A percentile compares a stretch with the other conserved stretches of the same genome.
Evolutionary conservation across 169 alveolate species (phyloP).

Genomic region (Plasmodium adleri): DNA sequence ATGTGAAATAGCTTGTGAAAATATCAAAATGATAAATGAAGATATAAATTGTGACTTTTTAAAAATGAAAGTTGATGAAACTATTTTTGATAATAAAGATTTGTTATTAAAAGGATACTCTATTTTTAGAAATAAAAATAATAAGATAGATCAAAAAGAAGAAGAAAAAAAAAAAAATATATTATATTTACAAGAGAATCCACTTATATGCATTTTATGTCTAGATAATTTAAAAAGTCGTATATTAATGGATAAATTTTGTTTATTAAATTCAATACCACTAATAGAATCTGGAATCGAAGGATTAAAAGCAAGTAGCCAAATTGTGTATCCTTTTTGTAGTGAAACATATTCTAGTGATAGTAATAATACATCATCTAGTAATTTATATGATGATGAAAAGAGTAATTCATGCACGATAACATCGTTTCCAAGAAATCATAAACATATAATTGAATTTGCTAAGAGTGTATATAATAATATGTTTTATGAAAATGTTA

Average conservation of each 20-base stretch:
- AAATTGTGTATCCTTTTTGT: slow-evolving; percentile 43
- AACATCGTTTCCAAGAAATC: slow-evolving; percentile 71
- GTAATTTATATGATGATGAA: slow-evolving; percentile 1
- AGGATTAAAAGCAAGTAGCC: slow-evolving; percentile 75
- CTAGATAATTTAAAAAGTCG: slow-evolving; percentile 62
- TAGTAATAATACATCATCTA: not conserved
- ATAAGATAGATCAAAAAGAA: not conserved
- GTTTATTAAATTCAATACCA: slow-evolving; percentile 55
- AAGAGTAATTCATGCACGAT: slow-evolving; percentile 44
- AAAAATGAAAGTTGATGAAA: slow-evolving; percentile 58
- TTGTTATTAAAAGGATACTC: slow-evolving; percentile 1
- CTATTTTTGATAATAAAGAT: slow-evolving; percentile 9
- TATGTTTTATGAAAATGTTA: slow-evolving; percentile 45
- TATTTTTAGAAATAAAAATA: not conserved
- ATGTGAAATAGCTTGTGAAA: slow-evolving; percentile 64
- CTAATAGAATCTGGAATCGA: slow-evolving; percentile 67
- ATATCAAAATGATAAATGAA: slow-evolving; percentile 50
- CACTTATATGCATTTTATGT: slow-evolving; percentile 57
- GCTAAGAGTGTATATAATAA: slow-evolving; percentile 50
- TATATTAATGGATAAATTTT: slow-evolving; percentile 35
- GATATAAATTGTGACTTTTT: slow-evolving; percentile 28
- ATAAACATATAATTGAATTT: slow-evolving; percentile 62
- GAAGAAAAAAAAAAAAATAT: slow-evolving; percentile 10
- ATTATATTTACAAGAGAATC: not conserved
- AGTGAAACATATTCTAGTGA: slow-evolving; percentile 56